Conservation (phyloP, 306 rosid species). For the Vigna angularis region DNA sequence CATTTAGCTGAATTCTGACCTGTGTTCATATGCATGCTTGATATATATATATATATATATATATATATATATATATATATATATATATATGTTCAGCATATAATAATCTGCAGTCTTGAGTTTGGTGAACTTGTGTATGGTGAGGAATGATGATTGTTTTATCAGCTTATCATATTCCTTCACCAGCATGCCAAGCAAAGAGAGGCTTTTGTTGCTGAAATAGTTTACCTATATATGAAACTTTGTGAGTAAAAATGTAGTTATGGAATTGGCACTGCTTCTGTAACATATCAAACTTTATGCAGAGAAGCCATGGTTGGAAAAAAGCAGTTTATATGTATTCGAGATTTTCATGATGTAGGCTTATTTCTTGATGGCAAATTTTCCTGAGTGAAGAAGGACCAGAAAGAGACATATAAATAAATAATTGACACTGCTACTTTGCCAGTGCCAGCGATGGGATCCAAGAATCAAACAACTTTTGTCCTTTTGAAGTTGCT, state of each 20-base stretch:
- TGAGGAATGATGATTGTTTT: conserved; percentile 5
- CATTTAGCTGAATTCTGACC: background rate
- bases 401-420: background rate
- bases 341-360: background rate
- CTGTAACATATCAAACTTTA: background rate
- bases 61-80: too few relatives aligned
- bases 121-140: background rate
- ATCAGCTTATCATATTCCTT: conserved; percentile 26
- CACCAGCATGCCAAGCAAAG: conserved; percentile 36
- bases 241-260: background rate
- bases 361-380: background rate
- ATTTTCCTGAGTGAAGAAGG: background rate
- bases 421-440: background rate
- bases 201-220: background rate
- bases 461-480: background rate
- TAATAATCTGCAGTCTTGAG: background rate
- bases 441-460: background rate
- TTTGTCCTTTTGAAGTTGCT: background rate
- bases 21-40: background rate
- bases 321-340: background rate
- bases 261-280: background rate
- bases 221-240: background rate
- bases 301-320: conserved; percentile 1
- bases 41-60: too few relatives aligned
- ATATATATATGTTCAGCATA: background rate